These are phyloP conservation scores for Millerozyma acaciae DNA, from an alignment of 805 yeast species.

Conservation along the genomic window DNA sequence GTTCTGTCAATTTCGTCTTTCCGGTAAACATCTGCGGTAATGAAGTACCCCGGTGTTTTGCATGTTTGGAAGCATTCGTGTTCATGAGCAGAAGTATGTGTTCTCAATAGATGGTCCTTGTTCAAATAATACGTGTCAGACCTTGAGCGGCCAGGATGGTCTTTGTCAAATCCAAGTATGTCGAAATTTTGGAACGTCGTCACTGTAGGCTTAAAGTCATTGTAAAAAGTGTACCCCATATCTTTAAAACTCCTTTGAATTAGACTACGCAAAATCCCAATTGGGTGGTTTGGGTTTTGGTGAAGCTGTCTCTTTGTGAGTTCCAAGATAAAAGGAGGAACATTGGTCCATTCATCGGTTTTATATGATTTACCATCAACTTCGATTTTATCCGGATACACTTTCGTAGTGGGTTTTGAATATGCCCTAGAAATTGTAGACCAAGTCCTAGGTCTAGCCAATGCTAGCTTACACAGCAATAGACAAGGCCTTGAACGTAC, in stretches of 20 bases:
- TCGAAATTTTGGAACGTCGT: conserved; percentile 84
- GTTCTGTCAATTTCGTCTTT: conserved; percentile 94
- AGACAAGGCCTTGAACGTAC: too few species aligned
- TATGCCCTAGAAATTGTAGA: too few species aligned
- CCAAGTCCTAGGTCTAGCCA: too few species aligned
- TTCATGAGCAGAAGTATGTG: conserved; percentile 98
- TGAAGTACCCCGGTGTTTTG: conserved; percentile 80
- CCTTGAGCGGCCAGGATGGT: conserved; percentile 90
- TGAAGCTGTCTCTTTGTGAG: conserved; percentile 74
- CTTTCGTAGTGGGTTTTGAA: conserved; percentile 2
- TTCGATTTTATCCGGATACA: conserved; percentile 25
- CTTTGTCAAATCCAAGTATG: conserved; percentile 81
- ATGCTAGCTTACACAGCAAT: too few species aligned
- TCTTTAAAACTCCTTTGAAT: conserved; percentile 65
- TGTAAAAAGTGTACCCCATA: conserved; percentile 73
- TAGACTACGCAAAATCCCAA: conserved; percentile 75
- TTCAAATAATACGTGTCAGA: conserved; percentile 93
- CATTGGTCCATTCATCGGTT: conserved; percentile 81
- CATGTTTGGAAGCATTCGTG: conserved; percentile 69
- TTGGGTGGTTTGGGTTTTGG: conserved; percentile 73
- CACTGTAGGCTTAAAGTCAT: conserved; percentile 79
- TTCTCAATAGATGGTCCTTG: conserved; percentile 65
- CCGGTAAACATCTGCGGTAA: conserved; percentile 93
- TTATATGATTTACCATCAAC: conserved; percentile 50
- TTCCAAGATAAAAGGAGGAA: conserved; percentile 66